A percentile compares a stretch with the other conserved stretches of the same genome.
These are phyloP conservation scores for Perkinsus marinus DNA, from an alignment of 169 alveolate genomes.

Conservation along the genomic window DNA sequence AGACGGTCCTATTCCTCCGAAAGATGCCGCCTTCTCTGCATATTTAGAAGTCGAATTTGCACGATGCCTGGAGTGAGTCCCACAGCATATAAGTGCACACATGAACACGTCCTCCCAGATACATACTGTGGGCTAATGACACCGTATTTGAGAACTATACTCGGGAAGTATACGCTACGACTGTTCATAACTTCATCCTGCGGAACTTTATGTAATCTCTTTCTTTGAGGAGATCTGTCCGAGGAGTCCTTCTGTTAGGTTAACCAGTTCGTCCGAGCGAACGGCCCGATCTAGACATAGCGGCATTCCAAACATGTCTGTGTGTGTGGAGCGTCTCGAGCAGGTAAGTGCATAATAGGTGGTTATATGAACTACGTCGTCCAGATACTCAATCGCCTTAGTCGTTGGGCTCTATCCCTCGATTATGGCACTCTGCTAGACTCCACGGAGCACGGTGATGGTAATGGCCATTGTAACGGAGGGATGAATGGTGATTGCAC, in stretches of 20 bases:
- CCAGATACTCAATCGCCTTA: neutral
- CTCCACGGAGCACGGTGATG: neutral
- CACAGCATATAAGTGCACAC: neutral
- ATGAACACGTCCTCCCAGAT: neutral
- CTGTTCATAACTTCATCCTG: neutral
- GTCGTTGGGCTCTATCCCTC: neutral
- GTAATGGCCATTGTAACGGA: neutral
- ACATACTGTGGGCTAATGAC: neutral
- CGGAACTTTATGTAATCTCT: neutral
- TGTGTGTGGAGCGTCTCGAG: neutral
- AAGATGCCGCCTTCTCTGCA: neutral
- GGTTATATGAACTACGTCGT: neutral
- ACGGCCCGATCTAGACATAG: neutral
- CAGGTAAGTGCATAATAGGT: neutral
- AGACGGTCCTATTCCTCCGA: neutral
- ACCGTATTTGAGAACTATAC: neutral
- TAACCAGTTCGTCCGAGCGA: neutral
- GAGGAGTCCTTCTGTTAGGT: neutral
- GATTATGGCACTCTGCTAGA: neutral
- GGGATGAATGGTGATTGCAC: neutral
- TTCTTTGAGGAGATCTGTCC: no score
- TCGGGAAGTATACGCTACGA: neutral
- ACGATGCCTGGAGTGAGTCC: neutral
- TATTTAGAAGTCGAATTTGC: neutral
- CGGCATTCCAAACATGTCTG: neutral